These are phyloP conservation scores for Cladosporium sp. DNA, from an alignment of 2,329 filamentous ascomycete species.

Conservation along the genomic window DNA sequence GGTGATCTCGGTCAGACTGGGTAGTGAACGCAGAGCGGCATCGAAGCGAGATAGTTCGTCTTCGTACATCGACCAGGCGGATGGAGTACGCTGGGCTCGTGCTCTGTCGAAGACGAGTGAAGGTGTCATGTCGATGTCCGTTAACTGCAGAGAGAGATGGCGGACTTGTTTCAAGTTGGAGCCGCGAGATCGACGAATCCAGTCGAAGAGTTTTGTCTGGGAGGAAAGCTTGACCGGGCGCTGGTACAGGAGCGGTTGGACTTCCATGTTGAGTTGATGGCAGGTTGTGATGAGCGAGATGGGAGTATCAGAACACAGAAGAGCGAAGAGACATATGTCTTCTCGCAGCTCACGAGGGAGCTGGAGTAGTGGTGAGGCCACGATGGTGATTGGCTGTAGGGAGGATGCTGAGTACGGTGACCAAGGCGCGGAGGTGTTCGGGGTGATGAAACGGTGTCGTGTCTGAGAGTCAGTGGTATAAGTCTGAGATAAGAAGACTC, in stretches of 20 bases:
- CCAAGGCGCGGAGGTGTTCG: constrained; percentile 9
- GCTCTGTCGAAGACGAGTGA: constrained; percentile 26
- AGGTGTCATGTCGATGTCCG: constrained; percentile 34
- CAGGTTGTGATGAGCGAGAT: constrained; percentile 25
- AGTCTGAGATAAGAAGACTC: not conserved
- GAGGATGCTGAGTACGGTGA: not conserved
- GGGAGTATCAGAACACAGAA: not conserved
- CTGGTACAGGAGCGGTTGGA: constrained; percentile 28
- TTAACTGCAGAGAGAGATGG: constrained; percentile 28
- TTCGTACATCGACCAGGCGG: constrained; percentile 33
- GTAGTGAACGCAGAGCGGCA: constrained; percentile 26
- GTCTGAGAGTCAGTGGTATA: constrained; percentile 1
- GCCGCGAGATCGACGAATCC: constrained; percentile 29
- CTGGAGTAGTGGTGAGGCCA: constrained; percentile 21
- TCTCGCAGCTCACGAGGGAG: constrained; percentile 24
- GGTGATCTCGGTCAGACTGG: constrained; percentile 28
- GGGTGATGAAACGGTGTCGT: constrained; percentile 3
- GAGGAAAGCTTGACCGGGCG: constrained; percentile 31
- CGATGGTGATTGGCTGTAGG: constrained; percentile 8
- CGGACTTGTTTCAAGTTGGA: constrained; percentile 30
- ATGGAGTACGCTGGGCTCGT: constrained; percentile 16
- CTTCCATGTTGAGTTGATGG: constrained; percentile 31
- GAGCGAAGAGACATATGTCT: constrained; percentile 20
- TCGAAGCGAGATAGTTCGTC: constrained; percentile 31
- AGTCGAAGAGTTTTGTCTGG: constrained; percentile 32